Evolutionary conservation across 345 rosid genomes (phyloP).

Genomic region (Linum trigynum): DNA sequence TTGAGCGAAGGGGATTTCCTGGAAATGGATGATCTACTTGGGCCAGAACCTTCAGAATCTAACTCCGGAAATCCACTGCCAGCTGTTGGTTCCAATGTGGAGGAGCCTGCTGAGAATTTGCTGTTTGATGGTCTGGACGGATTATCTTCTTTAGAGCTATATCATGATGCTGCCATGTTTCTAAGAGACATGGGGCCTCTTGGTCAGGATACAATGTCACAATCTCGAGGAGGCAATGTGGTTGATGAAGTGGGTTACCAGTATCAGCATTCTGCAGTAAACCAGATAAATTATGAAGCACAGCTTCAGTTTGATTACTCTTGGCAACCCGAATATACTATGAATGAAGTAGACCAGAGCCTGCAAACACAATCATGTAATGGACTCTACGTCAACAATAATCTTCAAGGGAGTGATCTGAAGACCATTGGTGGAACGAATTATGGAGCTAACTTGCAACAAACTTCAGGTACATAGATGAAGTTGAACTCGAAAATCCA

Average conservation of each 20-base stretch:
- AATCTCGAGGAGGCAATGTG: constrained; percentile 14
- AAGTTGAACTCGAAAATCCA: neutral
- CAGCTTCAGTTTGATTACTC: constrained; percentile 6
- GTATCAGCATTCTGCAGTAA: constrained; percentile 9
- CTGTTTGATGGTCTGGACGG: constrained; percentile 33
- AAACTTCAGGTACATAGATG: constrained; percentile 40
- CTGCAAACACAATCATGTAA: constrained; percentile 12
- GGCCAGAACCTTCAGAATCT: constrained; percentile 24
- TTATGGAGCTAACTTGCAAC: constrained; percentile 12
- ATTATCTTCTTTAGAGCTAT: constrained; percentile 36
- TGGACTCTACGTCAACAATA: constrained; percentile 22
- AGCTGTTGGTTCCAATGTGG: neutral
- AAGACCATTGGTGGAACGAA: constrained; percentile 20
- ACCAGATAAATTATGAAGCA: constrained; percentile 10
- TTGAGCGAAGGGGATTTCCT: constrained; percentile 44
- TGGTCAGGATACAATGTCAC: constrained; percentile 21
- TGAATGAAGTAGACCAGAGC: neutral
- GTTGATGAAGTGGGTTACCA: constrained; percentile 23
- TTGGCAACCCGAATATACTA: constrained; percentile 14
- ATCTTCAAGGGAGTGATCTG: constrained; percentile 36
- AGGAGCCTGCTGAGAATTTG: constrained; percentile 21
- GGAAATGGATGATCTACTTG: constrained; percentile 66
- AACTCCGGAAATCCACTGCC: neutral
- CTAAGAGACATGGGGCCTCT: constrained; percentile 29
- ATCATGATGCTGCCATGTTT: constrained; percentile 45